phyloP scores from a whole-genome alignment of 208 protist species.

The Strigomonas oncopelti region DNA sequence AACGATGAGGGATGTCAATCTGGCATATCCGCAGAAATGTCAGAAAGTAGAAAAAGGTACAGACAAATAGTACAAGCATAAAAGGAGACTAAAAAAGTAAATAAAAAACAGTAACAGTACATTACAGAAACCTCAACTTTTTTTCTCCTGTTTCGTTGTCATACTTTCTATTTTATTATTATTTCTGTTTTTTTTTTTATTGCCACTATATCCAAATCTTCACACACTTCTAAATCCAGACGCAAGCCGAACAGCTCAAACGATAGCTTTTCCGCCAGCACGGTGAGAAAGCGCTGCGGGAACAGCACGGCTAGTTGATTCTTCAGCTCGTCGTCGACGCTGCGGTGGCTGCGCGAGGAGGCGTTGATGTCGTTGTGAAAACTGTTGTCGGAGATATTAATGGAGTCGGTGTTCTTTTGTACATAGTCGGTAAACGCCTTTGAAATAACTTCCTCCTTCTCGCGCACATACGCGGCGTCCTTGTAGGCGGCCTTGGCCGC shows the following conservation, averaged over 20 bases:
- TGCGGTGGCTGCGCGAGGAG: background rate
- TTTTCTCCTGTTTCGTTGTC: too few species aligned
- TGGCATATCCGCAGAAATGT: too few species aligned
- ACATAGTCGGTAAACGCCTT: background rate
- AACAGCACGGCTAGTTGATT: constrained; percentile 37
- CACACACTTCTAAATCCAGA: constrained; percentile 66
- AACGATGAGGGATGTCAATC: too few species aligned
- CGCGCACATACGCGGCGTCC: background rate
- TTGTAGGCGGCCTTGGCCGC: background rate
- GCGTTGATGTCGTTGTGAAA: background rate
- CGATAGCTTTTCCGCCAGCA: constrained; percentile 54
- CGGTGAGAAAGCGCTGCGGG: constrained; percentile 60
- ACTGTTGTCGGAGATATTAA: background rate
- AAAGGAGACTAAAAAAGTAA: background rate
- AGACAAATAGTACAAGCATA: too few species aligned
- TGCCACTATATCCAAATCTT: constrained; percentile 59
- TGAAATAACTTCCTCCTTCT: background rate
- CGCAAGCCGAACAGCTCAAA: constrained; percentile 56
- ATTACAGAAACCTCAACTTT: background rate
- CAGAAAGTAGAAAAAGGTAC: too few species aligned
- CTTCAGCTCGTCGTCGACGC: background rate
- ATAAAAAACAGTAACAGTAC: background rate
- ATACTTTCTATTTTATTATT: too few species aligned
- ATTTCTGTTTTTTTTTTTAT: constrained; percentile 10
- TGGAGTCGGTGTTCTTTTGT: background rate